A percentile compares a stretch with the other conserved stretches of the same genome.
Conservation (phyloP, 2,329 filamentous ascomycete species). For the Pseudogymnoascus sp. region DNA sequence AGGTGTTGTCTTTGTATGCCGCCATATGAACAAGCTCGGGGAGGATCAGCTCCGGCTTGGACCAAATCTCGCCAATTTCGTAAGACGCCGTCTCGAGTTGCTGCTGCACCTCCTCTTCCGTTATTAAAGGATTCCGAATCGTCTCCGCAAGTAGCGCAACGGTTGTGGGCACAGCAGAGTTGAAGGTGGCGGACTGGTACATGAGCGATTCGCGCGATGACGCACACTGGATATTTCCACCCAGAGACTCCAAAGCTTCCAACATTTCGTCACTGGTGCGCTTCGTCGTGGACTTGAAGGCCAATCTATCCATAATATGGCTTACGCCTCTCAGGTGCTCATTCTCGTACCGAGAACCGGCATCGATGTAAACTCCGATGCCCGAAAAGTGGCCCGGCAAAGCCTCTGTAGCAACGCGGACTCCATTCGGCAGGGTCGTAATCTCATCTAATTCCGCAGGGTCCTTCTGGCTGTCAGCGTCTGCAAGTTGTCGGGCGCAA, state of each 20-base stretch:
- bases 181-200: conserved; percentile 98
- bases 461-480: conserved; percentile 46
- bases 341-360: conserved; percentile 90
- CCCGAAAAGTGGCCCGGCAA: conserved; percentile 91
- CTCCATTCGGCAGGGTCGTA: conserved; percentile 82
- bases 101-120: conserved; percentile 75
- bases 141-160: conserved; percentile 86
- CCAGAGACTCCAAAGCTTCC: conserved; percentile 77
- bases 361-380: conserved; percentile 92
- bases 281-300: conserved; percentile 79
- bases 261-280: conserved; percentile 77
- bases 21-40: conserved; percentile 94
- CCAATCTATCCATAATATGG: conserved; percentile 91
- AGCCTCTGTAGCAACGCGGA: conserved; percentile 91
- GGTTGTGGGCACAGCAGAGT: conserved; percentile 77
- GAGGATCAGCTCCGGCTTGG: conserved; percentile 90
- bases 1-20: conserved; percentile 90
- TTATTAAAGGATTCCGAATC: conserved; percentile 77
- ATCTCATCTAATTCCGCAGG: conserved; percentile 81
- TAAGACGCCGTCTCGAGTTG: conserved; percentile 90
- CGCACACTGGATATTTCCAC: conserved; percentile 94
- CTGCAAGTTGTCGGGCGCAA: conserved; percentile 2
- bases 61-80: conserved; percentile 96
- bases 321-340: conserved; percentile 78
- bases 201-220: conserved; percentile 93